These are phyloP conservation scores for Clavispora phyllophila DNA, from an alignment of 805 yeast genomes.

Conservation along the genomic window DNA sequence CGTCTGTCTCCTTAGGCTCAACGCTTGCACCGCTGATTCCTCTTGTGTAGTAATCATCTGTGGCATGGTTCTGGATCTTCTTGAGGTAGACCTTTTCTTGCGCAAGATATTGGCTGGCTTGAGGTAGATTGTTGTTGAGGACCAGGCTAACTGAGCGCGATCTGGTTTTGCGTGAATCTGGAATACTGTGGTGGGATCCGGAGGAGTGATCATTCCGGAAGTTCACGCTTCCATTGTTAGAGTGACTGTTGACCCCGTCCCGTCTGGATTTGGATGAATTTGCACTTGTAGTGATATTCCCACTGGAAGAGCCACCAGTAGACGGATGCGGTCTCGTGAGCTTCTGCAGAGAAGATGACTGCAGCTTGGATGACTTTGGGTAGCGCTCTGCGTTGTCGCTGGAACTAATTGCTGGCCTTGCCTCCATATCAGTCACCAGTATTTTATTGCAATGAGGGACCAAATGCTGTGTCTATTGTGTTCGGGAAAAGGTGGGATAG, in stretches of 20 bases:
- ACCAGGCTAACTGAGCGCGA: slow-evolving; percentile 12
- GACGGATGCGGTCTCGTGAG: not conserved
- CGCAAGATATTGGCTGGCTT: slow-evolving; percentile 41
- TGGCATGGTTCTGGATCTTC: slow-evolving; percentile 54
- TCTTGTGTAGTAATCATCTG: slow-evolving; percentile 69
- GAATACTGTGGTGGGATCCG: not conserved
- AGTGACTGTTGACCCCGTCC: not conserved
- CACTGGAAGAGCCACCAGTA: not conserved
- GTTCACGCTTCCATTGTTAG: not conserved
- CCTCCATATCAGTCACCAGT: not conserved
- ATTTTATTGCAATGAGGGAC: not conserved
- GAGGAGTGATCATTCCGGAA: not conserved
- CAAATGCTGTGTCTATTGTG: not conserved
- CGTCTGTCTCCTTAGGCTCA: slow-evolving; percentile 9
- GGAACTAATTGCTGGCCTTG: not conserved
- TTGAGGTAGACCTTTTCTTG: slow-evolving; percentile 67
- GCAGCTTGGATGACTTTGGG: not conserved
- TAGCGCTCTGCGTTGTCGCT: not conserved
- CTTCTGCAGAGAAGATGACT: not conserved
- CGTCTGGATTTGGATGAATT: not conserved
- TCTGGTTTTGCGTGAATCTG: slow-evolving; percentile 6
- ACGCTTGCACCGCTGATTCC: slow-evolving; percentile 46
- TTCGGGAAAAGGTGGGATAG: no score
- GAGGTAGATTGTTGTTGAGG: slow-evolving; percentile 10
- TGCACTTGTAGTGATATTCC: not conserved